Percentiles rank a stretch among this genome's conserved stretches.
Evolutionary conservation across 768 basidiomycete genomes (phyloP).

Genomic region (Serendipita sp.): DNA sequence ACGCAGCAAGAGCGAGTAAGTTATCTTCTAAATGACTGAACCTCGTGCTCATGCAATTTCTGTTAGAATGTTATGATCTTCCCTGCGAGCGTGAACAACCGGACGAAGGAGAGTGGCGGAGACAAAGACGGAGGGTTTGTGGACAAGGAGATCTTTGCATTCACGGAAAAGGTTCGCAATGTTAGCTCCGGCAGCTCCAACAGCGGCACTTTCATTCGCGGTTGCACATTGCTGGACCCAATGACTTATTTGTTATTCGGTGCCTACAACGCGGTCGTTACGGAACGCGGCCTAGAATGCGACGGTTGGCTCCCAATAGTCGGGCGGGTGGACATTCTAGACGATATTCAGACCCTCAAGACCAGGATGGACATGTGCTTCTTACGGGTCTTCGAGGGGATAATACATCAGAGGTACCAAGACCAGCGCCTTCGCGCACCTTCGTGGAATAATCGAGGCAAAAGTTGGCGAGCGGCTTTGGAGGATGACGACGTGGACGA

Average conservation of each 20-base stretch:
- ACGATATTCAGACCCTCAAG: constrained; percentile 73
- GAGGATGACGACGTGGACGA: constrained; percentile 37
- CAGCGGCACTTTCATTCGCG: constrained; percentile 38
- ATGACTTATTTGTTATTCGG: constrained; percentile 86
- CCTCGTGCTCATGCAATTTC: not conserved
- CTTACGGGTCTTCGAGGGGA: constrained; percentile 82
- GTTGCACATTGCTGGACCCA: constrained; percentile 73
- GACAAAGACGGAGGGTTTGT: constrained; percentile 21
- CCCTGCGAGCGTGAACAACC: constrained; percentile 71
- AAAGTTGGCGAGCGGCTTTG: constrained; percentile 9
- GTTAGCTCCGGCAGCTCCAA: constrained; percentile 32
- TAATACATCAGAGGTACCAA: constrained; percentile 31
- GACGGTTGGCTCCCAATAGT: constrained; percentile 83
- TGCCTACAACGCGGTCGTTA: constrained; percentile 58
- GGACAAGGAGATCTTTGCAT: constrained; percentile 69
- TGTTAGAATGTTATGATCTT: constrained; percentile 64
- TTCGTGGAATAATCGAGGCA: constrained; percentile 19
- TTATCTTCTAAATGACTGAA: constrained; percentile 3
- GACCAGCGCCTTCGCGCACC: constrained; percentile 21
- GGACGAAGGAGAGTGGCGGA: constrained; percentile 32
- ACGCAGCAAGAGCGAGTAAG: constrained; percentile 75
- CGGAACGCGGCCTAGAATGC: constrained; percentile 61
- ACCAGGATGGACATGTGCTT: constrained; percentile 65
- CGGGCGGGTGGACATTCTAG: constrained; percentile 55
- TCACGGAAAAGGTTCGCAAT: constrained; percentile 70